Conservation (phyloP, 2,329 filamentous ascomycete species). For the Lecanicillium sp. region DNA sequence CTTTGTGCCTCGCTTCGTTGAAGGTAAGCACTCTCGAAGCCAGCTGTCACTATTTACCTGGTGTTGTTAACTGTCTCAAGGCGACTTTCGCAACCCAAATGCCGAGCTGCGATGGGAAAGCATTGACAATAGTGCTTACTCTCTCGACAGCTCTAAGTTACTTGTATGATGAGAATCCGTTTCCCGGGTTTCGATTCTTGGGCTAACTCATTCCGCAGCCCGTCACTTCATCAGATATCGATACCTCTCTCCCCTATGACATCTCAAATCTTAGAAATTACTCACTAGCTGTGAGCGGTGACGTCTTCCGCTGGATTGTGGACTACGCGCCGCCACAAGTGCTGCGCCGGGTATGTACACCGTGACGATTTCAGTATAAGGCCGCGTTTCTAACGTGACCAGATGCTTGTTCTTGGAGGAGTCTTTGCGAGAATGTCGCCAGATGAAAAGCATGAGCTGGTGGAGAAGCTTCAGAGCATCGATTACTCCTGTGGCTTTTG, state of each 20-base stretch:
- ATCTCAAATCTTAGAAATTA: constrained; percentile 78
- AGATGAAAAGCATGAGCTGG: constrained; percentile 95
- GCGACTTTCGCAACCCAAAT: constrained; percentile 66
- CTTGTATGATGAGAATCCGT: constrained; percentile 40
- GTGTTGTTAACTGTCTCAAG: constrained; percentile 28
- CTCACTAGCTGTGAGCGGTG: constrained; percentile 81
- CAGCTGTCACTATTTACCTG: background rate
- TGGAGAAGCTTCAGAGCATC: constrained; percentile 94
- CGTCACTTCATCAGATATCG: constrained; percentile 61
- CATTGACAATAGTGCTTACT: constrained; percentile 77
- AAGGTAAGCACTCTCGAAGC: constrained; percentile 43
- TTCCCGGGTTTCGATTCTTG: background rate
- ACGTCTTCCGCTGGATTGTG: constrained; percentile 94
- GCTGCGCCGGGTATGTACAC: constrained; percentile 54
- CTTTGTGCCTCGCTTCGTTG: constrained; percentile 82
- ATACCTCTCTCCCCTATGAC: constrained; percentile 81
- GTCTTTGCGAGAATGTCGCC: constrained; percentile 98
- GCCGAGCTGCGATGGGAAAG: constrained; percentile 83
- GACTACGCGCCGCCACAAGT: constrained; percentile 82
- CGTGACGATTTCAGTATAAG: background rate
- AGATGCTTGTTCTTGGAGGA: constrained; percentile 87
- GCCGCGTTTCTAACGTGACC: constrained; percentile 14
- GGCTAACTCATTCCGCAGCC: constrained; percentile 50
- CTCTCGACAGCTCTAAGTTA: constrained; percentile 72
- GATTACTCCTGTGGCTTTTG: constrained; percentile 96